phyloP scores from a whole-genome alignment of 441 rosid species.

The Sinapis alba region DNA sequence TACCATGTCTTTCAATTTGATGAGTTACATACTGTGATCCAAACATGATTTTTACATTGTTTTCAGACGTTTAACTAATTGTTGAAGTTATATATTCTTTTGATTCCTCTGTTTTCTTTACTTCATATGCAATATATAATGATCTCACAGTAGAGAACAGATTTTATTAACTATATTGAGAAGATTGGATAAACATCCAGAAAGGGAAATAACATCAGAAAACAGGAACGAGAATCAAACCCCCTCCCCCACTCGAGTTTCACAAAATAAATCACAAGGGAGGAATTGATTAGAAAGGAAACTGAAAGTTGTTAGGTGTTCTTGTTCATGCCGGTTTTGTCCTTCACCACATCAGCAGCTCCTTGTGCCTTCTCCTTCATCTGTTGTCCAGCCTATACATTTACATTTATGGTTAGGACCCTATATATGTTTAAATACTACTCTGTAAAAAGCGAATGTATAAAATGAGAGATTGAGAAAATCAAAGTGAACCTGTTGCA shows the following conservation, averaged over 20 bases:
- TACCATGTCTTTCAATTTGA: neutral
- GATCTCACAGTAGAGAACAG: neutral
- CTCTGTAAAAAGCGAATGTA: neutral
- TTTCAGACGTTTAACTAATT: neutral
- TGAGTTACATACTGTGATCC: neutral
- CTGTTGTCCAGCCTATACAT: constrained; percentile 35
- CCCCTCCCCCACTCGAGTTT: neutral
- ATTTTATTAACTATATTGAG: constrained; percentile 1
- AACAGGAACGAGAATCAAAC: constrained; percentile 3
- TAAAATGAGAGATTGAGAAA: neutral
- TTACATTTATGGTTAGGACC: neutral
- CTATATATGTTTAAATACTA: neutral
- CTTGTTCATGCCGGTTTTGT: constrained; percentile 40
- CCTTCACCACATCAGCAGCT: constrained; percentile 39
- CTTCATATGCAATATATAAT: neutral
- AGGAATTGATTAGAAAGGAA: constrained; percentile 1
- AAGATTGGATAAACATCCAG: constrained; percentile 19
- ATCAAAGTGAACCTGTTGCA: constrained; percentile 25
- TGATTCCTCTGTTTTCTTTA: neutral
- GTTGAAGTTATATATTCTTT: neutral
- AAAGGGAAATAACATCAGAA: constrained; percentile 8
- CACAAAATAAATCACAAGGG: neutral
- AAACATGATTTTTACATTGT: neutral
- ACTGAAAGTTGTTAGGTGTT: constrained; percentile 14
- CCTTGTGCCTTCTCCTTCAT: constrained; percentile 39